Evolutionary conservation across 83 land plant species (phyloP), one percentile per base, ranked within the genome.

Genomic region (Diphasiastrum complanatum): DNA sequence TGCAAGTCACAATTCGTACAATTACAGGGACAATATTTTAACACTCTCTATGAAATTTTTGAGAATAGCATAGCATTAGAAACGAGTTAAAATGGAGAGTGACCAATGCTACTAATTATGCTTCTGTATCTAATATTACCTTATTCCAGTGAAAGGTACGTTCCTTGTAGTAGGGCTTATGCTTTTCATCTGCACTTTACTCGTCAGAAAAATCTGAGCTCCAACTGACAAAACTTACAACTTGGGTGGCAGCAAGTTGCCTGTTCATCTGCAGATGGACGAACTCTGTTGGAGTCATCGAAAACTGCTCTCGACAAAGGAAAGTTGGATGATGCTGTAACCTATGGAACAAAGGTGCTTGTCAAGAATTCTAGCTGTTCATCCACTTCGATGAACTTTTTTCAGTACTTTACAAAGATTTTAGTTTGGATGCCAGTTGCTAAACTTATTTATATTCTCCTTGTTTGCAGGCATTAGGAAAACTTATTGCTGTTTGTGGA

Each of bases 261-360:
- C 35, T 90, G 96, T 77, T 90, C 96, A 46, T 90, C 96, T 49
- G 96, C 96, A 14, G 96, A 90, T 74, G 96, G 91, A 28, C 69
- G 91, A 10, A 85, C 85, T 53, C 74, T 90, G 24, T 56, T 90
- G 31, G 96, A 90, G 61, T 90, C 96, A 20, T 90, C 96, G 43
- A 90, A 90, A 63, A 85, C 96, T 33, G 87, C 96, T 33, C 77
- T 90, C 12, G 96, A 90, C 61, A 90, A 90, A 67, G 96, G 96
- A 43, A 90, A 90, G 71, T 80, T 90, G 54, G 96, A 90, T 66
- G 96, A 90, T 72, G 96, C 91, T 8, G 96, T 90, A 11, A 76
- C 47, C 38, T 81, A 70, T 69, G 96, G 96, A n/a, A 83, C 96
- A 46, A 90, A 90, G 84, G 95, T 88, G 33, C 12, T 5, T 8